A percentile compares a stretch with the other conserved stretches of the same genome.
phyloP scores from a whole-genome alignment of 2,329 filamentous ascomycete genomes.

The Botryotinia narcissicola region DNA sequence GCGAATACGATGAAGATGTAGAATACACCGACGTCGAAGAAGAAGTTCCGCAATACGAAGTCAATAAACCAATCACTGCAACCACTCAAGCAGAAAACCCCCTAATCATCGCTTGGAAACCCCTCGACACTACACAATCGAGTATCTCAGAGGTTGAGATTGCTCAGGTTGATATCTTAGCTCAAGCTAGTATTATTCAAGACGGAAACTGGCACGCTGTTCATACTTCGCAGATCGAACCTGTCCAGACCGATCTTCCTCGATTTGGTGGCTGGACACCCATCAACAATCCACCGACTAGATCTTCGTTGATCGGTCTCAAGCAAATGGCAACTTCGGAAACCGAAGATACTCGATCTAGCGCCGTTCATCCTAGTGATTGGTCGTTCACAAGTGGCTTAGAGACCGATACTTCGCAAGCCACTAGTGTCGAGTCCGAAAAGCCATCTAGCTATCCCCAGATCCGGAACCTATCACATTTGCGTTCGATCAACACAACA shows the following conservation, averaged over 20 bases:
- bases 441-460: not conserved
- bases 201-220: not conserved
- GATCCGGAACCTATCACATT: not conserved
- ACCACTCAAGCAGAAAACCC: not conserved
- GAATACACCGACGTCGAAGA: not conserved
- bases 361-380: not conserved
- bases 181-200: not conserved
- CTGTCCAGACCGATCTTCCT: not conserved
- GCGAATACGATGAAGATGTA: conserved; percentile 4
- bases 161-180: not conserved
- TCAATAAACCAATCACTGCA: not conserved
- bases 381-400: not conserved
- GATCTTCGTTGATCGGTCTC: not conserved
- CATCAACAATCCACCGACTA: not conserved
- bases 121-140: not conserved
- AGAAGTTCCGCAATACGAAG: not conserved
- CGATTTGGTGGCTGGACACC: not conserved
- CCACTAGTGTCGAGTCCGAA: not conserved
- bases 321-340: not conserved
- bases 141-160: not conserved
- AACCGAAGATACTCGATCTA: not conserved
- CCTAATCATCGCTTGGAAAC: not conserved
- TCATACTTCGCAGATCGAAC: not conserved
- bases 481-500: not conserved
- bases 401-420: conserved; percentile 1